Conservation (phyloP, 2,329 filamentous ascomycete species). For the Chaetomium sp. region DNA sequence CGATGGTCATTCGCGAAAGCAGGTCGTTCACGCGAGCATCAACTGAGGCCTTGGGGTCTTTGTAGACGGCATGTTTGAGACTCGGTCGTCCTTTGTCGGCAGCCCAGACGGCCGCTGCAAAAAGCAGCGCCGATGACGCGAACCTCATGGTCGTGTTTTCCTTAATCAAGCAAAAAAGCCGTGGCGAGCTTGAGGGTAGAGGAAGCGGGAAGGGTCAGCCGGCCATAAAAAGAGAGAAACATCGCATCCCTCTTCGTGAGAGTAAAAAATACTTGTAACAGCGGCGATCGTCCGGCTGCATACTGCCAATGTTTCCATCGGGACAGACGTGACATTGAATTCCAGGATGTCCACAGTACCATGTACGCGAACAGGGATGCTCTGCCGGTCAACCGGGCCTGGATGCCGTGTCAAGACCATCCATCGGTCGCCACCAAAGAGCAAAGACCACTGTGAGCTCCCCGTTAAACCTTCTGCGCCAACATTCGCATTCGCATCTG, state of each 20-base stretch:
- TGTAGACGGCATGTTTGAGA: conserved; percentile 54
- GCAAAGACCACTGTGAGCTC: neutral
- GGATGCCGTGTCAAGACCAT: neutral
- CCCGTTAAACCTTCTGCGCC: neutral
- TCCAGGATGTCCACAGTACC: no score
- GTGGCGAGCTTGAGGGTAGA: neutral
- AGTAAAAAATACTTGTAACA: neutral
- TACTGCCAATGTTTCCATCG: neutral
- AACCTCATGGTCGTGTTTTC: conserved; percentile 17
- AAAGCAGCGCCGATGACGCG: conserved; percentile 9
- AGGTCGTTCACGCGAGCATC: conserved; percentile 68
- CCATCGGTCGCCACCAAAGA: neutral
- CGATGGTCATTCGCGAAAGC: conserved; percentile 70
- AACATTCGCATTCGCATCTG: neutral
- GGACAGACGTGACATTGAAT: neutral
- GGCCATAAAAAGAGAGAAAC: neutral
- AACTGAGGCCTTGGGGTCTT: conserved; percentile 62
- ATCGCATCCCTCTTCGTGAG: neutral
- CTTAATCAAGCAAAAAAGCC: neutral
- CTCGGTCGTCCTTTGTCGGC: conserved; percentile 22
- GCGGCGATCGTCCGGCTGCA: neutral
- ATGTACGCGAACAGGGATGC: neutral
- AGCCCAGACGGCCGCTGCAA: conserved; percentile 19
- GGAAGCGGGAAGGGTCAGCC: neutral
- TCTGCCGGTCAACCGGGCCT: conserved; percentile 1